Base-by-base conservation (phyloP, 1,139 yeast species). In the Petasospora rhodanensis region DNA sequence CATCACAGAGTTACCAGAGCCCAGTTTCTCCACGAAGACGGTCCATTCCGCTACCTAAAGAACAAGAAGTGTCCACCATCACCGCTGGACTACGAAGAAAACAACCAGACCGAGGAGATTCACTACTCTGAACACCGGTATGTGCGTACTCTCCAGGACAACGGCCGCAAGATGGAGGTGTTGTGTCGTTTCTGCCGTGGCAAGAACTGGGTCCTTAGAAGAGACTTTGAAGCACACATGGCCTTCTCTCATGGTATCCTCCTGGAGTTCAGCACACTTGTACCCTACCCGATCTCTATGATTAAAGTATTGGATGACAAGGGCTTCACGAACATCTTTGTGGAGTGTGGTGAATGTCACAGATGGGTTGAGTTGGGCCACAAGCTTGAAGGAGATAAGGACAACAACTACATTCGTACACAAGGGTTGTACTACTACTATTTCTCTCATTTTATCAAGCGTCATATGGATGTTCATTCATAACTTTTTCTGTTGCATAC, bases 341-440 rank as follows among this genome's bases (percentile, higher is more conserved):
- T 45, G 11, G 93, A 85, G 52, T 87, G 97, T 54, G 70, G 83
- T 7, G 67, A 70, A 1, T 87, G 97, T 54, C 59, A 62, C 27
- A 67, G 69, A 49, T 89, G 95, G 93, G 79, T 66, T 47, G 28
- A 28, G n/a, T 35, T 47, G 18, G 52, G 54, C n/a, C 36, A 34
- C 20, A 9, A 21, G 8, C n/a, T n/a, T n/a, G n/a, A n/a, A n/a
- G n/a, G n/a, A n/a, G n/a, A n/a, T n/a, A n/a, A n/a, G n/a, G n/a
- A n/a, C n/a, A n/a, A n/a, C n/a, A n/a, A n/a, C n/a, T n/a, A n/a
- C n/a, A n/a, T n/a, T n/a, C n/a, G n/a, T n/a, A n/a, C 28, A 7
- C 43, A 40, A 14, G 52, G 55, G 4, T 34, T 50, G 22, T 50
- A 49, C 29, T 40, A 28, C 28, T 44, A 43, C 14, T 50, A 46